Base-by-base conservation (phyloP, 2,329 filamentous ascomycete species). In the Xylaria sp. region DNA sequence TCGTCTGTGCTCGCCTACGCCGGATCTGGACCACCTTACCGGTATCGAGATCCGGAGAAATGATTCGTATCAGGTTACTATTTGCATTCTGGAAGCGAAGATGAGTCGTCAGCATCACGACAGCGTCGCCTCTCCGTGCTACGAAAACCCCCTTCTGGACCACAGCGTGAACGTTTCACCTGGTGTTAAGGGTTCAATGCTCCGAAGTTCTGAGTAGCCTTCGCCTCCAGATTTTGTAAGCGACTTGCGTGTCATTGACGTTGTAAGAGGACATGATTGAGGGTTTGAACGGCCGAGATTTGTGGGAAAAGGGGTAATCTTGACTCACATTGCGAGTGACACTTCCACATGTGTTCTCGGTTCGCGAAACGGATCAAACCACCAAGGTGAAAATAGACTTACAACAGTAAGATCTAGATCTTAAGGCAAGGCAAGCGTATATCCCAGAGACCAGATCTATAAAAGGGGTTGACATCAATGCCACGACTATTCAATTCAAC, bases 321-420 rank as follows among this genome's bases (percentile, higher is more conserved):
- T 23, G 23, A 52, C 42, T 55, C 49, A 51, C 56, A 34, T 6
- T 53, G 63, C 62, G 63, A 59, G 52, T 62, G n/a, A 55, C 50
- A 52, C 49, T 67, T 63, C 63, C 66, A 54, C n/a, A 62, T 64
- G 4, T 61, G 57, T 46, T n/a, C 42, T 34, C 34, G 16, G 61
- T 61, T 7, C 9, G 42, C 23, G 30, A 42, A 9, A 66, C 59
- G 54, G 57, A 63, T 48, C 11, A 13, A 60, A 37, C 39, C 59
- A 68, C 65, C 39, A 57, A 63, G 60, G 63, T 54, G 59, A 59
- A 52, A 62, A 35, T n/a, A 50, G 35, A 19, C 39, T 54, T 23
- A 54, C 59, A 19, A 35, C n/a, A 35, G 8, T 4, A 3, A 30
- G 23, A 5, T 30, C 23, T 30, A 5, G 23, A 30, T 30, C 23